A percentile compares a stretch with the other conserved stretches of the same genome.
phyloP scores from a whole-genome alignment of 805 yeast species.

The Sporopachydermia quercuum region DNA sequence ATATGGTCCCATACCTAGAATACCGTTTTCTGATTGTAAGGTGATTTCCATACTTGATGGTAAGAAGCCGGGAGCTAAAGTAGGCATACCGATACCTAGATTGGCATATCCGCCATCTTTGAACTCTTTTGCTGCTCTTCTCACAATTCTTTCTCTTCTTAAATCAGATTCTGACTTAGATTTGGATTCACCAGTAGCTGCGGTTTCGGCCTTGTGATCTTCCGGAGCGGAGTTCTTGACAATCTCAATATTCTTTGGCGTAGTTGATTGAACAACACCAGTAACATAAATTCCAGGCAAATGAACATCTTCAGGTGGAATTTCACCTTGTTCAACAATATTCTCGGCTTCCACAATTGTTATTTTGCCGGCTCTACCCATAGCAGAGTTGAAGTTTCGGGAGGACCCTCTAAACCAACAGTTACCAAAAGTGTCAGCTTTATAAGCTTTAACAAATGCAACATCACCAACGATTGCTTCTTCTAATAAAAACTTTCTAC shows the following conservation, averaged over 20 bases:
- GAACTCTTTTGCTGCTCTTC: slow-evolving; percentile 32
- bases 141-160: slow-evolving; percentile 22
- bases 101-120: slow-evolving; percentile 28
- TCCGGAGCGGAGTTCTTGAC: slow-evolving; percentile 14
- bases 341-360: slow-evolving; percentile 38
- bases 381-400: slow-evolving; percentile 28
- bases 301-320: slow-evolving; percentile 30
- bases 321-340: slow-evolving; percentile 30
- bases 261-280: slow-evolving; percentile 24
- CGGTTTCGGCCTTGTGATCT: slow-evolving; percentile 5
- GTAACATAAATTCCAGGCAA: slow-evolving; percentile 31
- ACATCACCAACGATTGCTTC: slow-evolving; percentile 31
- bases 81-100: slow-evolving; percentile 38
- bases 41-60: slow-evolving; percentile 22
- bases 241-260: slow-evolving; percentile 29
- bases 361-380: slow-evolving; percentile 29
- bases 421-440: slow-evolving; percentile 34
- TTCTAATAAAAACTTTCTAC: slow-evolving; percentile 28
- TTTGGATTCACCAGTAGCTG: too few species aligned
- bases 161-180: slow-evolving; percentile 11
- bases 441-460: slow-evolving; percentile 31
- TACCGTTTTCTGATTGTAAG: slow-evolving; percentile 34
- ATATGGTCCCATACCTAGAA: slow-evolving; percentile 35
- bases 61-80: slow-evolving; percentile 28
- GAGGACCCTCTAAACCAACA: slow-evolving; percentile 33